phyloP scores from a whole-genome alignment of 768 basidiomycete genomes.

The Chiua virens region DNA sequence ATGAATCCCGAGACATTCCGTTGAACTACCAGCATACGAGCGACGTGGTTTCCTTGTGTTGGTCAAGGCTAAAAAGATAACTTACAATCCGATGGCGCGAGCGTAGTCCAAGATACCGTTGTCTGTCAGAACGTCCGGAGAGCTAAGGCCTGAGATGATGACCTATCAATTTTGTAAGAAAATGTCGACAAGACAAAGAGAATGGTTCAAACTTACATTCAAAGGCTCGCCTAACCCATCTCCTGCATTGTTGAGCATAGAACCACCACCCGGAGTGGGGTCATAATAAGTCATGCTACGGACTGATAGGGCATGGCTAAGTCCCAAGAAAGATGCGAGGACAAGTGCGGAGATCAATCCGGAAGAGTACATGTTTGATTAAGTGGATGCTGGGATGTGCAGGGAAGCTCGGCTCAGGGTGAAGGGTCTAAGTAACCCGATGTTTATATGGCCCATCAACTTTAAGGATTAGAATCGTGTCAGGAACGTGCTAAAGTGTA shows the following conservation, averaged over 20 bases:
- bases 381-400: background rate
- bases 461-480: background rate
- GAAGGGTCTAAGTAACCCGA: no score
- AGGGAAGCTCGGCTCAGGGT: background rate
- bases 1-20: conserved; percentile 40
- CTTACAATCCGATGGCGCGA: conserved; percentile 62
- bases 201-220: conserved; percentile 32
- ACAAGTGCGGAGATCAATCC: background rate
- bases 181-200: background rate
- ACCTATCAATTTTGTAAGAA: conserved; percentile 32
- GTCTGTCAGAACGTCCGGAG: conserved; percentile 53
- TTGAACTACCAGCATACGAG: conserved; percentile 26
- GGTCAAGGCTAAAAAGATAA: background rate
- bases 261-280: conserved; percentile 40
- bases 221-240: conserved; percentile 41
- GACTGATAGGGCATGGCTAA: background rate
- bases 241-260: conserved; percentile 44
- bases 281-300: conserved; percentile 32
- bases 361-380: background rate
- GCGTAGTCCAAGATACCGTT: conserved; percentile 58
- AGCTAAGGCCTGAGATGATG: conserved; percentile 65
- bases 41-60: conserved; percentile 1
- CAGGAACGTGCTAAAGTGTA: no score
- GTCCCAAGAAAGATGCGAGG: background rate
- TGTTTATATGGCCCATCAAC: no score